A percentile compares a stretch with the other conserved stretches of the same genome.
phyloP scores from a whole-genome alignment of 2,329 filamentous ascomycete species.

The Penicillium capsulatum region DNA sequence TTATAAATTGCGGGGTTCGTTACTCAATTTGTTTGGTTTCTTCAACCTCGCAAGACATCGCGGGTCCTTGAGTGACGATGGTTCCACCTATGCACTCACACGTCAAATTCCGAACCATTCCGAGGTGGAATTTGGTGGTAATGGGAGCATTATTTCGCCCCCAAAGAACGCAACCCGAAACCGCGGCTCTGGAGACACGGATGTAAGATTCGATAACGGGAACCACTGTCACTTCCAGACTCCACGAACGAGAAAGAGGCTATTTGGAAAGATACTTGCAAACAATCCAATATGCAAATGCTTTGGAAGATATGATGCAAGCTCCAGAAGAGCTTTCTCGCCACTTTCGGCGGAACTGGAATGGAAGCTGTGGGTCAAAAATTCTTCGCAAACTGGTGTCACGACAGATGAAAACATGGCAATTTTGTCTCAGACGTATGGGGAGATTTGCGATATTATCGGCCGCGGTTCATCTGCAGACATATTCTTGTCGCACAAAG shows the following conservation, averaged over 20 bases:
- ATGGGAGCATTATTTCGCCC: background rate
- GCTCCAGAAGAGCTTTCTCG: conserved; percentile 1
- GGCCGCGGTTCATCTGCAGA: conserved; percentile 89
- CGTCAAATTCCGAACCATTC: conserved; percentile 1
- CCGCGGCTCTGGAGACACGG: conserved; percentile 1
- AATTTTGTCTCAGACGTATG: conserved; percentile 4
- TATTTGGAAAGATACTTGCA: conserved; percentile 1
- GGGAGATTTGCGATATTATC: conserved; percentile 41
- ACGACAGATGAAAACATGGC: conserved; percentile 1
- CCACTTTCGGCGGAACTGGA: background rate
- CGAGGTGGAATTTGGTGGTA: background rate
- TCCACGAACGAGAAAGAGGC: background rate
- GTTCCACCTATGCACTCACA: background rate
- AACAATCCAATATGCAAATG: conserved; percentile 1
- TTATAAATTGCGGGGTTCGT: too few relatives aligned
- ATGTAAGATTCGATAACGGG: conserved; percentile 3
- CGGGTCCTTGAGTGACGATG: too few relatives aligned
- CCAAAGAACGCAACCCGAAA: conserved; percentile 1
- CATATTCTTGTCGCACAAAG: conserved; percentile 81
- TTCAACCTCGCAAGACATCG: too few relatives aligned
- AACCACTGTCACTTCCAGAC: conserved; percentile 7
- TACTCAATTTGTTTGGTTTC: too few relatives aligned
- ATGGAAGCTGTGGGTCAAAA: background rate
- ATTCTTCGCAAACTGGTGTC: background rate
- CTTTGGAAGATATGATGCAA: conserved; percentile 1